These are phyloP conservation scores for Inosperma sp. DNA, from an alignment of 768 basidiomycete genomes.

Conservation along the genomic window DNA sequence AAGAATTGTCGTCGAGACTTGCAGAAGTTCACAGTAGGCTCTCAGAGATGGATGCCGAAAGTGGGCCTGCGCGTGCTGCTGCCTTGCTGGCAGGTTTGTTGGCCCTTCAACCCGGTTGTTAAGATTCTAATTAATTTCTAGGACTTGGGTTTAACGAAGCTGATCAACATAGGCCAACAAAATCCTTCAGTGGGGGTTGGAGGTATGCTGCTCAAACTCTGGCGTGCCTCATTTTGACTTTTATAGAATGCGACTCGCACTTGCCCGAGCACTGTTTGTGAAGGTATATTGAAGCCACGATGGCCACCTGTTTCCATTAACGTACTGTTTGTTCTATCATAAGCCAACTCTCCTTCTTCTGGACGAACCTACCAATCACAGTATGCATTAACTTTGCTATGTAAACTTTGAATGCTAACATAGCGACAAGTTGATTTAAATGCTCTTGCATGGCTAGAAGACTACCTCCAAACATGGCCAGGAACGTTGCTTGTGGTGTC, in stretches of 20 bases:
- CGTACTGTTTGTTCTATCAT: constrained; percentile 8
- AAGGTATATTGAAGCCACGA: constrained; percentile 47
- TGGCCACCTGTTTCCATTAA: not conserved
- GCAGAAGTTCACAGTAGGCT: constrained; percentile 87
- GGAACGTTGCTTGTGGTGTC: constrained; percentile 91
- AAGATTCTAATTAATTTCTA: constrained; percentile 21
- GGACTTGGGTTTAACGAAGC: constrained; percentile 88
- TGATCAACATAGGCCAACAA: constrained; percentile 82
- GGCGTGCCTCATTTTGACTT: not conserved
- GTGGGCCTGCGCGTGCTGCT: constrained; percentile 91
- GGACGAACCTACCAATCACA: constrained; percentile 97
- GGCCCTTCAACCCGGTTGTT: not conserved
- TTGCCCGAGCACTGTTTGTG: constrained; percentile 94
- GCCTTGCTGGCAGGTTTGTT: constrained; percentile 74
- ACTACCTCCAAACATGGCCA: constrained; percentile 93
- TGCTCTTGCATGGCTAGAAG: constrained; percentile 95
- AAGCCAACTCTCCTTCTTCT: constrained; percentile 76
- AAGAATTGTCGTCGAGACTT: constrained; percentile 75
- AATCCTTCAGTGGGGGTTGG: constrained; percentile 95
- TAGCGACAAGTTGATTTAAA: constrained; percentile 72
- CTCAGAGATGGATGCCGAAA: constrained; percentile 98
- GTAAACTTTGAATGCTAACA: not conserved
- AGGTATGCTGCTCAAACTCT: constrained; percentile 40
- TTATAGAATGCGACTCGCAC: constrained; percentile 86
- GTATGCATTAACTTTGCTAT: constrained; percentile 38